Conservation (phyloP, 306 rosid species). For the Pyrus communis region DNA sequence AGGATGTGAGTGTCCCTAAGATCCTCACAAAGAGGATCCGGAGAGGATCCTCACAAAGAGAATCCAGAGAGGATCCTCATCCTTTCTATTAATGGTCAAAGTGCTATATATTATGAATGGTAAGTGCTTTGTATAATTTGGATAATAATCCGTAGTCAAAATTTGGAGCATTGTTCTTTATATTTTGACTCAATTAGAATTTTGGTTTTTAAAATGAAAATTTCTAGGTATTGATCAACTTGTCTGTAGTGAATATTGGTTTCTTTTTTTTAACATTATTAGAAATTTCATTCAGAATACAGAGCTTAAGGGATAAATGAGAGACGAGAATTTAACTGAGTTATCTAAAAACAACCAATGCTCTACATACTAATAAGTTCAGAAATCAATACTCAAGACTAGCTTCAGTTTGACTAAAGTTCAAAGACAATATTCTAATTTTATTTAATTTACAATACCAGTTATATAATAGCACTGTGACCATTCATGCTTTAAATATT, state of each 20-base stretch:
- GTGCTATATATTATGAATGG: not conserved
- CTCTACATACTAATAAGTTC: too few species aligned
- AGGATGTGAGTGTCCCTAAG: too few species aligned
- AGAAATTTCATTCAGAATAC: too few species aligned
- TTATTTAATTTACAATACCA: not conserved
- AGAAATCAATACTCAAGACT: not conserved
- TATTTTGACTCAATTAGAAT: not conserved
- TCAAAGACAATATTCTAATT: not conserved
- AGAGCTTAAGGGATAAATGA: too few species aligned
- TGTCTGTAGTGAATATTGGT: too few species aligned
- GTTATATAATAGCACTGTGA: not conserved
- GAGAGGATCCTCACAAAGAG: too few species aligned
- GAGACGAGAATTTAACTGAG: too few species aligned
- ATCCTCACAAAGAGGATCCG: too few species aligned
- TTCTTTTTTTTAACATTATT: too few species aligned
- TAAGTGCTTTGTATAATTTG: not conserved
- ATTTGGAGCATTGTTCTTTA: not conserved
- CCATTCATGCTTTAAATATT: not conserved
- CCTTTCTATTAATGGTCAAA: not conserved
- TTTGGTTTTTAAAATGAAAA: not conserved
- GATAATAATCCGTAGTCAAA: not conserved
- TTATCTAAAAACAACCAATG: too few species aligned
- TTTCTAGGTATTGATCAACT: not conserved
- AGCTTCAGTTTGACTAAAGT: not conserved
- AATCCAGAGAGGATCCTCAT: too few species aligned